Conservation (phyloP, 805 yeast species). For the Nakazawaea ambrosiae region DNA sequence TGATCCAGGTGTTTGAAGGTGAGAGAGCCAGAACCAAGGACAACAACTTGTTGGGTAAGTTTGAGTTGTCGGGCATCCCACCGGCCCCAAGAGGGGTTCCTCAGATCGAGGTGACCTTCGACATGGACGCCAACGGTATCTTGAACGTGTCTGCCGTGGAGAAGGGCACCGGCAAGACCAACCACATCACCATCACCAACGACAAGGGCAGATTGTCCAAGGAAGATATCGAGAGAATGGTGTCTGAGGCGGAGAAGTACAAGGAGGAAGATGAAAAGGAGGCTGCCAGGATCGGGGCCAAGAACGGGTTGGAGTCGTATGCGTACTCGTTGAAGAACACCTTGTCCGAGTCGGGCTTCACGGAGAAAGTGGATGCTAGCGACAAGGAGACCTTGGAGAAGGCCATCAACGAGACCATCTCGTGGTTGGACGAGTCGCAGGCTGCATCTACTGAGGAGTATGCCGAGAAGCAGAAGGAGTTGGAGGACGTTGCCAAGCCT, state of each 20-base stretch:
- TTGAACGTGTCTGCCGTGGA: conserved; percentile 53
- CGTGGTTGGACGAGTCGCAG: conserved; percentile 83
- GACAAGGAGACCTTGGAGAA: conserved; percentile 60
- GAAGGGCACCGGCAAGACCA: conserved; percentile 45
- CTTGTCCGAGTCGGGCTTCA: conserved; percentile 24
- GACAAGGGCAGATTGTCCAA: conserved; percentile 51
- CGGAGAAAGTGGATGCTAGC: conserved; percentile 41
- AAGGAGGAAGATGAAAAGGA: conserved; percentile 58
- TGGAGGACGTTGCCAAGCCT: conserved; percentile 86
- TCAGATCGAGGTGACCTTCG: conserved; percentile 70
- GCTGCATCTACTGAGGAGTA: conserved; percentile 83
- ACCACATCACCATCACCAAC: conserved; percentile 41
- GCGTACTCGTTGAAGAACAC: conserved; percentile 48
- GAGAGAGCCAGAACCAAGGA: conserved; percentile 74
- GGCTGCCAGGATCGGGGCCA: conserved; percentile 47
- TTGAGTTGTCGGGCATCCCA: conserved; percentile 66
- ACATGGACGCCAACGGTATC: conserved; percentile 76
- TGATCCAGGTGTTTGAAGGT: conserved; percentile 74
- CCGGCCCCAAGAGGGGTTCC: conserved; percentile 76
- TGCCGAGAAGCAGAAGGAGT: conserved; percentile 83
- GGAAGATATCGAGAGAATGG: conserved; percentile 59
- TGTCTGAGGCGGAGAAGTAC: conserved; percentile 56
- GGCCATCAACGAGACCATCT: conserved; percentile 71
- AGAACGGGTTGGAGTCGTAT: conserved; percentile 51
- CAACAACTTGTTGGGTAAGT: conserved; percentile 70